These are phyloP conservation scores for Hemerocallis citrina DNA, from an alignment of 106 monocot species.

Conservation along the genomic window DNA sequence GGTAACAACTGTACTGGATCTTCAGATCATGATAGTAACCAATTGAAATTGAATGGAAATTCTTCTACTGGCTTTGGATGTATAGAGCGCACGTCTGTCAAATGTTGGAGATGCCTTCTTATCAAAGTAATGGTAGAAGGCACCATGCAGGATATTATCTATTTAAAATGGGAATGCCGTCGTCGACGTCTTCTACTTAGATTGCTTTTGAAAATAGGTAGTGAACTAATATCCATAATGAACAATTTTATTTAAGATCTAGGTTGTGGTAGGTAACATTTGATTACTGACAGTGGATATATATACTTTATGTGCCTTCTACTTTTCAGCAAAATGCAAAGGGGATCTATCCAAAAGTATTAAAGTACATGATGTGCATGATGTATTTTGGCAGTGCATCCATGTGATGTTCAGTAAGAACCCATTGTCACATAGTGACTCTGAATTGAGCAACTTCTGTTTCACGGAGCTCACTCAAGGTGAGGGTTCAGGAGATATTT, in stretches of 20 bases:
- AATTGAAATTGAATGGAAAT: constrained; percentile 3
- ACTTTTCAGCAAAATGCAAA: constrained; percentile 49
- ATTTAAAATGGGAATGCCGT: constrained; percentile 44
- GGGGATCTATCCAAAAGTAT: constrained; percentile 15
- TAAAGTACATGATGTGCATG: constrained; percentile 55
- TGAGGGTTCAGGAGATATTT: constrained; percentile 28
- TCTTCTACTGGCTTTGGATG: constrained; percentile 4
- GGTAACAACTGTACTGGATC: not conserved
- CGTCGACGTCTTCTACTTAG: constrained; percentile 25
- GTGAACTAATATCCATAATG: not conserved
- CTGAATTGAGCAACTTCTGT: constrained; percentile 3
- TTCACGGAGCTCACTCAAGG: constrained; percentile 41
- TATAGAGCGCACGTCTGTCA: constrained; percentile 3
- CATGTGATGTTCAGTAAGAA: constrained; percentile 33
- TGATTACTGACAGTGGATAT: not conserved
- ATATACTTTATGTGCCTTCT: constrained; percentile 2
- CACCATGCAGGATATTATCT: constrained; percentile 32
- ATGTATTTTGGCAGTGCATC: constrained; percentile 55
- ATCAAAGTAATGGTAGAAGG: constrained; percentile 24
- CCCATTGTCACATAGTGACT: constrained; percentile 6
- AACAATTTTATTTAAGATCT: not conserved
- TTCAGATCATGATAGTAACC: not conserved
- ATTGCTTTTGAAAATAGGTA: constrained; percentile 59
- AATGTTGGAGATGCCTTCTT: constrained; percentile 56
- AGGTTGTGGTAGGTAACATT: not conserved